Base-by-base conservation (phyloP, 176 grass and related monocot species). In the Hordeum marinum region DNA sequence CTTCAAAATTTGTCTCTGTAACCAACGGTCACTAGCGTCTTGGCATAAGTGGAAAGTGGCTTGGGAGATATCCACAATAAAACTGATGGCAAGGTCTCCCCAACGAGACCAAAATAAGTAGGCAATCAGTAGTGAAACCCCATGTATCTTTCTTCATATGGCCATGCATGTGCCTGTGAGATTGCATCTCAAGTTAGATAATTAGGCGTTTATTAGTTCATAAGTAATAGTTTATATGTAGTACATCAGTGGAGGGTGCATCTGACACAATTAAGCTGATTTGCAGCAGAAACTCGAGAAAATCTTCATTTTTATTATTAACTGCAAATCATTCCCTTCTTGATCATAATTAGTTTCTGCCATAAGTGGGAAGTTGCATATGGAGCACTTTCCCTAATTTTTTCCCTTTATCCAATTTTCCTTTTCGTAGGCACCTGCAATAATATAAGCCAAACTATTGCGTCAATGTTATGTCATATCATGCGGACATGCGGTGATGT, bases 71-170 rank as follows among this genome's bases (percentile, higher is more conserved):
- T 29, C n/a, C 75, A 50, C 10, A 88, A 62, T 62, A 68, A 63
- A 50, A 6, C 50, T 31, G 12, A 82, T 76, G 72, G 78, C 20
- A 58, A 72, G 77, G n/a, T 39, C 15, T 87, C 34, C 67, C 59
- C 59, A 83, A 77, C 50, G 18, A 46, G 18, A 70, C 80, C 36
- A 50, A 78, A 78, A 42, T 17, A 77, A 46, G 21, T 26, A 45
- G 37, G 50, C 10, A 58, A 3, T 8, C 27, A 40, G 35, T 17
- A 12, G 10, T 26, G n/a, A 78, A 78, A 39, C 11, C n/a, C 25
- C 36, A 3, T 77, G 62, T 82, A 43, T 60, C 72, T 77, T 88
- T 88, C 52, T 77, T 69, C 39, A 9, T 75, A 24, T 59, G 60
- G 12, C 25, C 72, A 68, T 68, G 61, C 42, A 50, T 18, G 11